phyloP scores from a whole-genome alignment of 108 stramenopile genomes.

The Discostella stelligeroides region DNA sequence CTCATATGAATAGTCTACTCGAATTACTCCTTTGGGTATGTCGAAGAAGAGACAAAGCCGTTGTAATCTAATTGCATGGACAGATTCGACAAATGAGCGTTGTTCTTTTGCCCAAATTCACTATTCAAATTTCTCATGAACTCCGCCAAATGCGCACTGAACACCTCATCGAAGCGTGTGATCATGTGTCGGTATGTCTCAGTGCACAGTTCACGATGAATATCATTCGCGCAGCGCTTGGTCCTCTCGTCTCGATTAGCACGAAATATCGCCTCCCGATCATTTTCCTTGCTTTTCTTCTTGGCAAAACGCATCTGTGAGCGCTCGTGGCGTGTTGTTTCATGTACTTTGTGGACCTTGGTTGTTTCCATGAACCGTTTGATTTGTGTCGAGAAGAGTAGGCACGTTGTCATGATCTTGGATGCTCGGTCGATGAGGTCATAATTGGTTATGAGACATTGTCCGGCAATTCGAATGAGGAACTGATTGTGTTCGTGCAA shows the following conservation, averaged over 20 bases:
- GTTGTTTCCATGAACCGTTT: conserved; percentile 78
- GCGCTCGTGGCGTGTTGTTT: conserved; percentile 40
- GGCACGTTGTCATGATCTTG: conserved; percentile 82
- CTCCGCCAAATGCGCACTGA: conserved; percentile 66
- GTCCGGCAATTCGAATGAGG: conserved; percentile 81
- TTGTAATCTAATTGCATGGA: conserved; percentile 86
- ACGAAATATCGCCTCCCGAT: conserved; percentile 44
- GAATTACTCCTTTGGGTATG: conserved; percentile 29
- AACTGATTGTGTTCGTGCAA: conserved; percentile 86
- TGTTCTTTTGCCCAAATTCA: conserved; percentile 44
- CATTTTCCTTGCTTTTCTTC: conserved; percentile 40
- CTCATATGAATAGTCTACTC: too few species aligned
- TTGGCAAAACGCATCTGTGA: conserved; percentile 39
- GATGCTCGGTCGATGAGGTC: conserved; percentile 73
- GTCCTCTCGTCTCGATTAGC: conserved; percentile 55
- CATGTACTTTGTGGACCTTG: conserved; percentile 50
- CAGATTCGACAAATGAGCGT: conserved; percentile 70
- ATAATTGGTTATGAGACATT: conserved; percentile 92
- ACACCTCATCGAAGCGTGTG: conserved; percentile 73
- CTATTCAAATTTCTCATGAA: conserved; percentile 71
- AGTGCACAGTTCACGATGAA: conserved; percentile 66
- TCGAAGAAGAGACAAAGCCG: conserved; percentile 68
- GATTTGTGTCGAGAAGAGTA: conserved; percentile 85
- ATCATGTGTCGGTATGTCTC: conserved; percentile 82
- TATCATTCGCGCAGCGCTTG: conserved; percentile 45